phyloP scores from a whole-genome alignment of 192 early-diverging fungal genomes.

The Coemansia sp. region DNA sequence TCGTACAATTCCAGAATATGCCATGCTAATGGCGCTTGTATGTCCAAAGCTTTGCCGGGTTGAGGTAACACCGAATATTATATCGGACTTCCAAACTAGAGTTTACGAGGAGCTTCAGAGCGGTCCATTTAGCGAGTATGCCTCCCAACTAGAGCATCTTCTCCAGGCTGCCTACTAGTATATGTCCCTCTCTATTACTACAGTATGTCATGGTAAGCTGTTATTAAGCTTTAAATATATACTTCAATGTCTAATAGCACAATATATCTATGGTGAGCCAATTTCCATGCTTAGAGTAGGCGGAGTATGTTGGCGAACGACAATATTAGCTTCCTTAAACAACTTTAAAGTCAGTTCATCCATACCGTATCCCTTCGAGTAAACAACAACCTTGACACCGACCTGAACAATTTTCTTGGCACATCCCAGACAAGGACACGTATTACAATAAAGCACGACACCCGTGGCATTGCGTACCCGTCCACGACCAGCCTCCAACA shows the following conservation, averaged over 20 bases:
- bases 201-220: not conserved
- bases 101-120: not conserved
- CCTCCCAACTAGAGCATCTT: not conserved
- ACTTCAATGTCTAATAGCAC: not conserved
- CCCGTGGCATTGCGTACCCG: conserved; percentile 64
- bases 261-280: conserved; percentile 19
- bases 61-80: not conserved
- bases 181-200: not conserved
- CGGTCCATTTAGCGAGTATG: not conserved
- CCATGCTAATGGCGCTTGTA: not conserved
- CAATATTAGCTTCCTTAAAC: conserved; percentile 81
- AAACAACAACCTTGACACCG: conserved; percentile 92
- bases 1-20: not conserved
- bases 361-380: conserved; percentile 91
- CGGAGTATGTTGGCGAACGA: conserved; percentile 73
- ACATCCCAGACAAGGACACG: conserved; percentile 86
- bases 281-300: conserved; percentile 59
- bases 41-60: not conserved
- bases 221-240: not conserved
- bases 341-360: conserved; percentile 81
- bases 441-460: conserved; percentile 92
- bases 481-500: conserved; percentile 95
- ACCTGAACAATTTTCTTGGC: conserved; percentile 96
- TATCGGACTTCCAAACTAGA: not conserved
- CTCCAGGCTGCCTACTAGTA: not conserved